Evolutionary conservation across 2,329 filamentous ascomycete genomes (phyloP), one percentile per base, ranked within the genome.

Genomic region (Zymoseptoria brevis): DNA sequence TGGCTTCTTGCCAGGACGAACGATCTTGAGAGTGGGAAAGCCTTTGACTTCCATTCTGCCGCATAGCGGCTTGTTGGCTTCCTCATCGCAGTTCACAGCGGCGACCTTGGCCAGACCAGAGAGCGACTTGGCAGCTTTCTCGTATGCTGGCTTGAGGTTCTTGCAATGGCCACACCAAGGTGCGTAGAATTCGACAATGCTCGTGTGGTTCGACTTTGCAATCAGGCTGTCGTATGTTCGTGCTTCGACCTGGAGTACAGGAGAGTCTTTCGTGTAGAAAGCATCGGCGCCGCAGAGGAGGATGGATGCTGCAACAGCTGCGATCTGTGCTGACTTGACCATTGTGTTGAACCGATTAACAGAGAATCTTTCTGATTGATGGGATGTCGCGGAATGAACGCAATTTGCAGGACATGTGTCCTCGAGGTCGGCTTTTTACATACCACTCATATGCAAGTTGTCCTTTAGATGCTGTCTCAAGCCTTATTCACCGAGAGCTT

Each of bases 151-250:
- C 77, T 96, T 92, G 70, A 99, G 87, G 76, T 88, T 96, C 77
- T 96, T 83, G 79, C 94, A 99, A 77, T 97, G 94, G 50, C 93
- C 94, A 71, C 94, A 97, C 93, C 93, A 97, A 22, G 93, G 93
- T 8, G 93, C 93, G 71, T 96, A 97, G 81, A 97, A 97, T 76
- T 73, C 73, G 67, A 73, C 64, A 53, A 73, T 69, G 60, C 60
- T 61, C 19, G 91, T 95, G 75, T 97, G 81, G 72, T 96, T 96
- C 26, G 91, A 96, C 71, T 89, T 86, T 53, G 88, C 85, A 74
- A 99, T 91, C 65, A 96, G 77, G 63, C 81, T 83, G 71, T 93
- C 86, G 75, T 95, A 97, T 69, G 81, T 88, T 75, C 87, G 89
- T 59, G 81, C 82, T 68, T 88, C 86, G 64, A 97, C 77, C 74